A percentile compares a stretch with the other conserved stretches of the same genome.
phyloP scores from a whole-genome alignment of 2,329 filamentous ascomycete species.

The Remersonia thermophila region DNA sequence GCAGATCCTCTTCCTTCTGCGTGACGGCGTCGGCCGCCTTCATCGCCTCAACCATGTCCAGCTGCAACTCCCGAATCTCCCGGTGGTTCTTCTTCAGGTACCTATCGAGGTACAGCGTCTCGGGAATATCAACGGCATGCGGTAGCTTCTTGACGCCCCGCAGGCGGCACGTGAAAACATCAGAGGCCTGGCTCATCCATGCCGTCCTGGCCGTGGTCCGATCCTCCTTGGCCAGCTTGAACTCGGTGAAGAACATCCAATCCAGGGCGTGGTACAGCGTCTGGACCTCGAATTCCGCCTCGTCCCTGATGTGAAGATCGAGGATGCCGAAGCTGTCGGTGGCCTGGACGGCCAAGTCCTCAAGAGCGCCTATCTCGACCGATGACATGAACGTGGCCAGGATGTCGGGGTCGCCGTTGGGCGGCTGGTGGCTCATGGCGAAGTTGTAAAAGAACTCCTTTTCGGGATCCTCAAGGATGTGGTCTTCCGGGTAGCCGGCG shows the following conservation, averaged over 20 bases:
- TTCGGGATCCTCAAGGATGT: slow-evolving; percentile 26
- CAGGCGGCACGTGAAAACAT: slow-evolving; percentile 15
- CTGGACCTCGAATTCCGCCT: slow-evolving; percentile 2
- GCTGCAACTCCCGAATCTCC: slow-evolving; percentile 9
- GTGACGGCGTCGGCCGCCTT: slow-evolving; percentile 5
- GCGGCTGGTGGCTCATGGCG: slow-evolving; percentile 10
- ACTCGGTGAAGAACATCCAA: slow-evolving; percentile 13
- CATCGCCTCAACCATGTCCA: slow-evolving; percentile 4
- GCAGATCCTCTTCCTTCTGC: slow-evolving; percentile 7
- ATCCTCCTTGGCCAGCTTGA: slow-evolving; percentile 7
- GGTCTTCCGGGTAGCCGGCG: slow-evolving; percentile 21
- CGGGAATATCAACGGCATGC: slow-evolving; percentile 13
- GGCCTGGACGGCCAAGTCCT: neutral
- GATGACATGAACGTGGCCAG: slow-evolving; percentile 4
- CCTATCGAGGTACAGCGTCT: slow-evolving; percentile 18
- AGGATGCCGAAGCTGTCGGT: slow-evolving; percentile 10
- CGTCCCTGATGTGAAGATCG: slow-evolving; percentile 8
- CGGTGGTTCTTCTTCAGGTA: slow-evolving; percentile 10
- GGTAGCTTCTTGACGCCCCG: slow-evolving; percentile 7
- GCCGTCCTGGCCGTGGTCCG: slow-evolving; percentile 8
- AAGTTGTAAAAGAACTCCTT: slow-evolving; percentile 34
- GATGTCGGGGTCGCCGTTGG: neutral
- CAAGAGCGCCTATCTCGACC: slow-evolving; percentile 7
- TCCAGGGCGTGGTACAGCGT: slow-evolving; percentile 15
- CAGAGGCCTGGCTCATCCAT: slow-evolving; percentile 10